These are phyloP conservation scores for Cytospora paraplurivora DNA, from an alignment of 2,329 filamentous ascomycete species.

Conservation along the genomic window DNA sequence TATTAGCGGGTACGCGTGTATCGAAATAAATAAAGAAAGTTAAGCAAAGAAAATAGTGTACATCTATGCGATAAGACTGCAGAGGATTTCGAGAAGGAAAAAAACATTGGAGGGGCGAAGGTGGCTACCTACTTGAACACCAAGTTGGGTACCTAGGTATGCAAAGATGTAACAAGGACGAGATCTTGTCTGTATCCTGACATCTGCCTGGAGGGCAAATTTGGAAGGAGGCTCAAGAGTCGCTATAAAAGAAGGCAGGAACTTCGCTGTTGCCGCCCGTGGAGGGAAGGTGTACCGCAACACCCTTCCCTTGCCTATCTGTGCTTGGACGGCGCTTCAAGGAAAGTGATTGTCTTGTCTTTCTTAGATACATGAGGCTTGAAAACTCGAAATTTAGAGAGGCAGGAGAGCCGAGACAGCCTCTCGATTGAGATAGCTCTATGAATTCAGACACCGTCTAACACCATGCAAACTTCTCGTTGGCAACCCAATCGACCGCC, in stretches of 20 bases:
- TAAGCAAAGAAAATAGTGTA: neutral
- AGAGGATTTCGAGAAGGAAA: neutral
- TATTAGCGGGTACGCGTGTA: neutral
- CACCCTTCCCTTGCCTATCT: neutral
- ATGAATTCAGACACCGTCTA: conserved; percentile 38
- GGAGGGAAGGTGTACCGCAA: conserved; percentile 8
- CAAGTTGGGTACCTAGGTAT: too few species aligned
- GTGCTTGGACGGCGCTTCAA: neutral
- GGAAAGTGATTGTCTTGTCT: neutral
- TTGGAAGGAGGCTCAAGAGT: neutral
- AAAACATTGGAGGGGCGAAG: neutral
- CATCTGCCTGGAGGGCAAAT: neutral
- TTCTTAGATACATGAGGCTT: neutral
- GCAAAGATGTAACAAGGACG: neutral
- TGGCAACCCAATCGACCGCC: conserved; percentile 70
- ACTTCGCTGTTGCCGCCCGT: neutral
- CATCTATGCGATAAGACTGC: neutral
- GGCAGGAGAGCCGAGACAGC: neutral
- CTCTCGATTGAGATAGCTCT: neutral
- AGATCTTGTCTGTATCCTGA: neutral
- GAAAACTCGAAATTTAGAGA: neutral
- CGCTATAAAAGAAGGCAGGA: neutral
- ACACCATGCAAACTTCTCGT: conserved; percentile 80
- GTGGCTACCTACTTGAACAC: too few species aligned
- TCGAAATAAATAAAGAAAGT: neutral